Conservation (phyloP, 305 asterid species). For the Plantago coronopus region DNA sequence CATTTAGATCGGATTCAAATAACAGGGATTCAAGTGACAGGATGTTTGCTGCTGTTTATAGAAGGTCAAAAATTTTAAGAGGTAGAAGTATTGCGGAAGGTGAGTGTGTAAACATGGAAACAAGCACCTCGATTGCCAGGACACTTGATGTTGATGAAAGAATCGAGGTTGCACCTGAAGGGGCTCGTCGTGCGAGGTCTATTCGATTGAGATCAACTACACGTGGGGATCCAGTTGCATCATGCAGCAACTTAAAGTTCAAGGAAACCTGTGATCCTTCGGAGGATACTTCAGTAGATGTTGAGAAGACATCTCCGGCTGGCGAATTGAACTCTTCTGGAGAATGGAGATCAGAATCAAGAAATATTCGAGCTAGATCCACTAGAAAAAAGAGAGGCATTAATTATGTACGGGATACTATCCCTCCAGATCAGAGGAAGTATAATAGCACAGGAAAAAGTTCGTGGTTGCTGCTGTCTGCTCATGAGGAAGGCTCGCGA, state of each 20-base stretch:
- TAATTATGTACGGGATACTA: conserved; percentile 42
- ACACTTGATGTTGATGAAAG: conserved; percentile 39
- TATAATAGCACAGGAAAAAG: conserved; percentile 53
- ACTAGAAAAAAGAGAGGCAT: conserved; percentile 61
- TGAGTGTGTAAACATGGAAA: conserved; percentile 41
- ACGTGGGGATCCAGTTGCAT: conserved; percentile 39
- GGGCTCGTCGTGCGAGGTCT: conserved; percentile 69
- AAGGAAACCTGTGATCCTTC: conserved; percentile 42
- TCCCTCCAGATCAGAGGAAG: conserved; percentile 61
- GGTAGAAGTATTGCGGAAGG: conserved; percentile 49
- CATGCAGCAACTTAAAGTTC: conserved; percentile 36
- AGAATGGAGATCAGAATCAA: conserved; percentile 48
- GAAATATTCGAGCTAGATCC: conserved; percentile 60
- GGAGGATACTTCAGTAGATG: conserved; percentile 43
- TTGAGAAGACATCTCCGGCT: conserved; percentile 43
- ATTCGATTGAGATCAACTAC: conserved; percentile 49
- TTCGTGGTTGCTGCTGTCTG: conserved; percentile 82
- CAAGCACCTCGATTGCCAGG: conserved; percentile 59
- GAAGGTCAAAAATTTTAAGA: conserved; percentile 62
- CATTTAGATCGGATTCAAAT: conserved; percentile 48
- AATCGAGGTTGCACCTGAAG: conserved; percentile 46
- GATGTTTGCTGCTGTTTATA: conserved; percentile 74
- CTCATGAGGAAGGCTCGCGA: conserved; percentile 83
- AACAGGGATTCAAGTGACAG: conserved; percentile 69
- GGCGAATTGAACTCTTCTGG: conserved; percentile 50